Evolutionary conservation across 2,329 filamentous ascomycete genomes (phyloP), one percentile per base, ranked within the genome.

Genomic region (Hortaea werneckii): DNA sequence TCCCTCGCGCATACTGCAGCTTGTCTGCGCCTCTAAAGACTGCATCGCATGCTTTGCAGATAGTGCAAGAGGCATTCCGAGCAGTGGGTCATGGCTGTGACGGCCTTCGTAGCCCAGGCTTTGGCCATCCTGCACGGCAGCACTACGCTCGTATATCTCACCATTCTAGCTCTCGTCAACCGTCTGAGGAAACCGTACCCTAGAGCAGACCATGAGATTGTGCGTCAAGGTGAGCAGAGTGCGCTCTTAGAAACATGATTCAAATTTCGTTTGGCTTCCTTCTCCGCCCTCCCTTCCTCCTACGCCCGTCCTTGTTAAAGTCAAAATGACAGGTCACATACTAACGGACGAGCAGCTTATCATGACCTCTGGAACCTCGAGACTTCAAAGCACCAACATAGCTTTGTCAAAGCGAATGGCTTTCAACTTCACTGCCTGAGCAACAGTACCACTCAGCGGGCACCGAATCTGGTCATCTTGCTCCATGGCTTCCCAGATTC

Each of bases 401-500:
- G 68, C 28, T 76, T 79, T 53, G 65, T 75, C 50, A 64, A 77
- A 10, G 63, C 63, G 34, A 68, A 65, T 48, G 72, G 73, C 1
- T 64, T 71, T 49, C 72, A 71, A 51, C 68, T 80, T 28, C 77
- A 80, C 57, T 79, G 79, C 53, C 63, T 79, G 44, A 44, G 50
- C 4, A 47, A 50, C 7, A 50, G 20, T 13, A 29, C 13, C 40
- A 30, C 26, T 9, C 28, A 8, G 4, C 29, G 27, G 13, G 26
- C 9, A 30, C 45, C n/a, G 20, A 47, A 10, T 42, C 45, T 38
- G 40, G 37, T 55, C 8, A 30, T 79, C 37, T 74, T 79, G 53
- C 62, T 79, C 12, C 77, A 80, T 58, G 77, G 77, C 34, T 80
- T 78, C 48, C 77, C 77, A 5, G 77, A 80, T 53, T 77, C 75